A percentile compares a stretch with the other conserved stretches of the same genome.
These are phyloP conservation scores for Acarospora socialis DNA, from an alignment of 2,329 filamentous ascomycete species.

Conservation along the genomic window DNA sequence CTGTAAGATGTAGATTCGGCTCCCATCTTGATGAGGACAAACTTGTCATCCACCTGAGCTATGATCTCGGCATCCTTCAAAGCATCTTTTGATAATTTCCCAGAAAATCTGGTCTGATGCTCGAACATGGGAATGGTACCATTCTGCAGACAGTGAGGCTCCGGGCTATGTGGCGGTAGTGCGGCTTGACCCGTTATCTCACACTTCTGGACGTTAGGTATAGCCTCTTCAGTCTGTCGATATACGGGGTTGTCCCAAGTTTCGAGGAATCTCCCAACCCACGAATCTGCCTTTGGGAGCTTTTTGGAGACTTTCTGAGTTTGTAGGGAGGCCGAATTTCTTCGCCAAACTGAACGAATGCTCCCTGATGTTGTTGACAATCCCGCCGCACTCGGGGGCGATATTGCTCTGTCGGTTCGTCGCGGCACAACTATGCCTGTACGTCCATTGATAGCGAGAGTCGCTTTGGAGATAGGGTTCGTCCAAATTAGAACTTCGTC, in stretches of 20 bases:
- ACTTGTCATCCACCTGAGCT: conserved; percentile 78
- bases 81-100: conserved; percentile 44
- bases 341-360: conserved; percentile 3
- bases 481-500: conserved; percentile 40
- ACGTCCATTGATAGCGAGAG: conserved; percentile 21
- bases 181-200: too few relatives aligned
- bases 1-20: background rate
- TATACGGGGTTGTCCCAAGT: conserved; percentile 70
- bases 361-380: conserved; percentile 9
- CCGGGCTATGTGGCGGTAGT: too few relatives aligned
- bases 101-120: too few relatives aligned
- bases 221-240: conserved; percentile 30
- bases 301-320: conserved; percentile 1
- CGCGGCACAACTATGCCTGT: conserved; percentile 21
- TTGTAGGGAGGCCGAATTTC: conserved; percentile 7
- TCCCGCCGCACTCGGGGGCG: conserved; percentile 11
- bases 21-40: conserved; percentile 55
- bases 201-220: too few relatives aligned
- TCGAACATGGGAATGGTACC: too few relatives aligned
- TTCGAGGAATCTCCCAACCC: conserved; percentile 47
- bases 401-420: conserved; percentile 7
- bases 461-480: conserved; percentile 40
- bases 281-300: conserved; percentile 23
- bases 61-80: conserved; percentile 52
- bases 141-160: too few relatives aligned